Evolutionary conservation across 2,329 filamentous ascomycete species (phyloP).

Genomic region (Botrytis paeoniae): DNA sequence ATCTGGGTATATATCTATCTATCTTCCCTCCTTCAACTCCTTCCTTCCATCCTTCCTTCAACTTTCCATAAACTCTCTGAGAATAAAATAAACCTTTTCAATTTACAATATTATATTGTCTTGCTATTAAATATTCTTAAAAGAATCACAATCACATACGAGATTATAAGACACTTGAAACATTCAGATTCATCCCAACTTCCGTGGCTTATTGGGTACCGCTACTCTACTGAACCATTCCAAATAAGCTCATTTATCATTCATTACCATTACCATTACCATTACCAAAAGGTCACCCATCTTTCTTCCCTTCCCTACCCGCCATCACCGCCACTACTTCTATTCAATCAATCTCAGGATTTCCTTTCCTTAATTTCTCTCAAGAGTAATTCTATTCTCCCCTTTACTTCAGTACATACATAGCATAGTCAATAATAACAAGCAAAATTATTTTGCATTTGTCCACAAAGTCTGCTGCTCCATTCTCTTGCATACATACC

Average conservation of each 20-base stretch:
- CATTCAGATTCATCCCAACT: not conserved
- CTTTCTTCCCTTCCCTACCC: constrained; percentile 19
- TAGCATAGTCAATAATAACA: constrained; percentile 51
- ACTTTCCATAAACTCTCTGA: not conserved
- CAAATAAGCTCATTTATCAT: constrained; percentile 20
- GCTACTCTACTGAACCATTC: constrained; percentile 11
- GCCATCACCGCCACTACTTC: constrained; percentile 1
- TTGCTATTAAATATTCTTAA: not conserved
- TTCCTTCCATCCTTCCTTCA: not conserved
- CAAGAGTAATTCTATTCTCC: constrained; percentile 23
- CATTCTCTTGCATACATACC: constrained; percentile 31
- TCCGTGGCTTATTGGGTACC: constrained; percentile 3
- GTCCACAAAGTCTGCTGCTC: constrained; percentile 36
- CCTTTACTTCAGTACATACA: constrained; percentile 43
- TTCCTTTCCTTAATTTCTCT: constrained; percentile 31
- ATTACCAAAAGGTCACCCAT: constrained; percentile 3
- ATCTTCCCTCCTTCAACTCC: not conserved
- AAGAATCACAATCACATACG: not conserved
- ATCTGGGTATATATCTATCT: not conserved
- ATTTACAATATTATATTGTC: not conserved
- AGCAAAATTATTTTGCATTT: constrained; percentile 32
- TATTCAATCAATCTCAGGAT: constrained; percentile 9
- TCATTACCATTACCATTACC: not conserved
- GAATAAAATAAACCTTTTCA: not conserved
- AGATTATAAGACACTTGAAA: not conserved